These are phyloP conservation scores for Tarenaya hassleriana DNA, from an alignment of 345 rosid genomes.

Conservation along the genomic window DNA sequence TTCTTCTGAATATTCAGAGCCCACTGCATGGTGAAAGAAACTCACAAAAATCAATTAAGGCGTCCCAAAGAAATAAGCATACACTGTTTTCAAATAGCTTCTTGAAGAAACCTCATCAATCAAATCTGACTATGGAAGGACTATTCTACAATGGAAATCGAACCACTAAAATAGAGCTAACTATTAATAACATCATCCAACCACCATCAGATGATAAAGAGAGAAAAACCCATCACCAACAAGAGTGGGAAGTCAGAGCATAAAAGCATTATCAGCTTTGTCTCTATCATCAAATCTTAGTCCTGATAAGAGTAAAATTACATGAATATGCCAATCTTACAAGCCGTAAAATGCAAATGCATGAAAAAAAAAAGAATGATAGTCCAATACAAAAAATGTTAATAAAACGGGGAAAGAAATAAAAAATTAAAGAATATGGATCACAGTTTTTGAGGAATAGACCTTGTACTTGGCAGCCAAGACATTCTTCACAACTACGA, in stretches of 20 bases:
- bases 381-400: constrained; percentile 10
- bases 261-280: neutral
- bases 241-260: constrained; percentile 10
- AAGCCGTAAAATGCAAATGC: constrained; percentile 8
- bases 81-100: constrained; percentile 25
- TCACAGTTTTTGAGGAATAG: constrained; percentile 19
- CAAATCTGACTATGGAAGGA: constrained; percentile 2
- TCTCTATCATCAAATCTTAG: constrained; percentile 9
- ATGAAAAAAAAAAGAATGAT: constrained; percentile 5
- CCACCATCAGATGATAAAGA: constrained; percentile 8
- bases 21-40: constrained; percentile 56
- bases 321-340: neutral
- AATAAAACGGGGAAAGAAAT: constrained; percentile 1
- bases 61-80: constrained; percentile 3
- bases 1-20: constrained; percentile 72
- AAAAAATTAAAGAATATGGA: constrained; percentile 17
- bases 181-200: constrained; percentile 3
- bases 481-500: constrained; percentile 82
- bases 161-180: constrained; percentile 10
- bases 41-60: constrained; percentile 2
- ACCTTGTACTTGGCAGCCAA: constrained; percentile 97
- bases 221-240: constrained; percentile 7
- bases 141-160: constrained; percentile 6
- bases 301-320: constrained; percentile 3
- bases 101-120: constrained; percentile 16